Percentiles rank a stretch among this genome's conserved stretches.
Conservation (phyloP, 805 yeast genomes). For the Schwanniomyces sp. region DNA sequence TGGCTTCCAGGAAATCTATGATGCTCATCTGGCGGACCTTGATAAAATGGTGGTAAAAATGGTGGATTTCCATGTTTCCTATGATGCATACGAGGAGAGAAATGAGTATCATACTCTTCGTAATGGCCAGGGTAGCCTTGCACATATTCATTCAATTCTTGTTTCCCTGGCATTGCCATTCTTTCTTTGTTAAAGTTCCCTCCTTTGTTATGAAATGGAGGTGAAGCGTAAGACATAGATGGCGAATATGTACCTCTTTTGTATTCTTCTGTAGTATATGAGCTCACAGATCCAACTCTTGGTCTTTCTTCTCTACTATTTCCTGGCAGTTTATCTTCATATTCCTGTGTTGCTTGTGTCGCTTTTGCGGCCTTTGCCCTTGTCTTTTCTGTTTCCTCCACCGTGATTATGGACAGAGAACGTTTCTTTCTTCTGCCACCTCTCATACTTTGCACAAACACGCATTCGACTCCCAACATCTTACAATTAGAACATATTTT, state of each 20-base stretch:
- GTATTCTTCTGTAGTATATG: background rate
- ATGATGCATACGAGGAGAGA: slow-evolving; percentile 1
- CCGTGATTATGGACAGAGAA: background rate
- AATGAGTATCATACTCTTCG: background rate
- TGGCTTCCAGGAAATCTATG: background rate
- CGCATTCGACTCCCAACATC: slow-evolving; percentile 46
- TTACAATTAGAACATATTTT: slow-evolving; percentile 50
- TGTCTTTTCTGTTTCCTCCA: background rate
- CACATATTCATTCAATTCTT: background rate
- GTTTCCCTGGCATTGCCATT: background rate
- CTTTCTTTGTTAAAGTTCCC: background rate
- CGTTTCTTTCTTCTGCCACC: slow-evolving; percentile 54
- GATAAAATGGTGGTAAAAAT: background rate
- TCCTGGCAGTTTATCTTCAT: background rate
- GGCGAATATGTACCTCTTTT: slow-evolving; percentile 5
- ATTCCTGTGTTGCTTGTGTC: background rate
- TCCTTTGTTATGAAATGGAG: background rate
- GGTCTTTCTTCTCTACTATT: background rate
- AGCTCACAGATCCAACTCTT: background rate
- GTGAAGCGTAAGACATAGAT: slow-evolving; percentile 4
- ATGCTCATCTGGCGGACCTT: background rate
- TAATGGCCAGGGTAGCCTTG: background rate
- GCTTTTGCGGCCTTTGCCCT: slow-evolving; percentile 1
- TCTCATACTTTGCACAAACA: slow-evolving; percentile 55
- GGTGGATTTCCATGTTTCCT: background rate